Base-by-base conservation (phyloP, 176 grass and related monocot genomes). In the Cymbopogon citratus region DNA sequence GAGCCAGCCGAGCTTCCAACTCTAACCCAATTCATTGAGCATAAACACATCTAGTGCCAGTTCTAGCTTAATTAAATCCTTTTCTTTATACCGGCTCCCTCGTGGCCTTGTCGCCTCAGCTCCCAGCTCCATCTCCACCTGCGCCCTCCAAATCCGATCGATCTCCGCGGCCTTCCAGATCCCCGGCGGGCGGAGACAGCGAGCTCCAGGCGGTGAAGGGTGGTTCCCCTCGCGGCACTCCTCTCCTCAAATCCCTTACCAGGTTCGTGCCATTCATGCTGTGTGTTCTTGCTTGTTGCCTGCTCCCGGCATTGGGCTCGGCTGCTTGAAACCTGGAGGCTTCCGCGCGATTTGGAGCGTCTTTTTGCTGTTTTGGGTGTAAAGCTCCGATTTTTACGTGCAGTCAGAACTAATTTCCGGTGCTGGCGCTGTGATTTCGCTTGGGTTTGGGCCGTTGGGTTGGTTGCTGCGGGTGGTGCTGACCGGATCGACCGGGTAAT, bases 141-240 rank as follows among this genome's bases (percentile, higher is more conserved):
- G 54, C 81, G 69, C 77, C 71, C 63, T 71, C 57, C 52, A 66
- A 81, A 73, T 31, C 73, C 73, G 65, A 77, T 83, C 71, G 78
- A 82, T 86, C 83, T 43, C 27, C 56, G 68, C 81, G 2, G 36
- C 31, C 73, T 36, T 33, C 75, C 81, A 88, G 86, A 88, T 80
- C 86, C 86, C 74, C 49, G 52, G 63, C 43, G 56, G 9, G 12
- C 44, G 77, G 73, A 11, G 74, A n/a, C 74, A 26, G 6, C 43
- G 41, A 89, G 77, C 72, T 77, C 64, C 6, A 26, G 54, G 28
- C 23, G 10, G 72, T 36, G 21, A 19, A 66, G n/a, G n/a, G n/a
- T n/a, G n/a, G n/a, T n/a, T 33, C 63, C 13, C 23, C 71, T 54
- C 41, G 18, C 61, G 23, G 61, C 2, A n/a, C 28, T 13, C 49